Base-by-base conservation (phyloP, 306 rosid species). In the Senna tora region DNA sequence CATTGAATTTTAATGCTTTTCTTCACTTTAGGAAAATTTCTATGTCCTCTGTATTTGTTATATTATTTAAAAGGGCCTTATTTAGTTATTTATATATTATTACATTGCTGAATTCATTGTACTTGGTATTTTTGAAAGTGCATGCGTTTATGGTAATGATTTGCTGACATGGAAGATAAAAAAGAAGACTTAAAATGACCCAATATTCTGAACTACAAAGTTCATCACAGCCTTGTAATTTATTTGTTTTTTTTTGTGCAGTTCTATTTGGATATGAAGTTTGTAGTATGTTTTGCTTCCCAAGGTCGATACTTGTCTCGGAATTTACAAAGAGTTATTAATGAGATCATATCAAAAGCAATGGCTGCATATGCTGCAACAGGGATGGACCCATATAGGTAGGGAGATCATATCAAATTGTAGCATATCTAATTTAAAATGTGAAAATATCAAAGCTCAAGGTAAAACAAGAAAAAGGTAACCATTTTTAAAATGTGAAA, bases 211-310 rank as follows among this genome's bases (percentile, higher is more conserved):
- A 73, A 64, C 70, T 30, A 58, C 28, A 2, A 51, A 21, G 64
- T 68, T 46, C 33, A 9, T 22, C 3, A 32, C 19, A 8, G 72
- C 70, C 55, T 2, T 66, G n/a, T 77, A 19, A 70, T 57, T 45
- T 67, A 11, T 13, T 13, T 13, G 63, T 39, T 59, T 14, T 77
- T 61, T 7, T 71, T 71, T 67, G 54, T 83, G 94, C 97, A 93
- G 98, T 91, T 93, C 76, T 93, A 93, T 80, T 81, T 93, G 84
- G 98, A 93, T 75, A 93, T 93, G 98, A 93, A 93, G 88, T 93
- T 93, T n/a, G 98, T 91, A 42, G 79, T 86, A 55, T 83, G 89
- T 81, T 93, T 93, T 82, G 96, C 96, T 69, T 84, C 94, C 79
- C 93, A 93, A 67, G 89, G 96, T 21, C 97, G 97, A 30, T 93